Base-by-base conservation (phyloP, 305 asterid species). In the Solanum hybrid region DNA sequence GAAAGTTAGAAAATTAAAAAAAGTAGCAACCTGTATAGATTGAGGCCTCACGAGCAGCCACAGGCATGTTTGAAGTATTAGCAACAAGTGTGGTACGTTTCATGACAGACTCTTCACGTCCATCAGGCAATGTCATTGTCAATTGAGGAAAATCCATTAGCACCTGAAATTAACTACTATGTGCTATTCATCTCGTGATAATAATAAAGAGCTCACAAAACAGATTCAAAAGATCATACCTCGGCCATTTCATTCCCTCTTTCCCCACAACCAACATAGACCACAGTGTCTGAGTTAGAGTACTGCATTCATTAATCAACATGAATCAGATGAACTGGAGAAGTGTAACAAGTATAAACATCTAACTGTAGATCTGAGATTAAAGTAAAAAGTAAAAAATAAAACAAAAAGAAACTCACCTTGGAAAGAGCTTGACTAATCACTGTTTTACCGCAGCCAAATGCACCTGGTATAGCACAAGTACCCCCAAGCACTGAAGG, bases 161-260 rank as follows among this genome's bases (percentile, higher is more conserved):
- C 93, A 96, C 98, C 98, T 96, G 94, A 24, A 88, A 77, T 89
- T 87, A 60, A 88, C 88, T 71, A 35, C 86, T 40, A 81, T 29
- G 38, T 42, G 40, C 51, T 60, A 75, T 32, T 27, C n/a, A 56
- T n/a, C 46, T 24, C 5, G 14, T 24, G 69, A 38, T 80, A 9
- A 80, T 80, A 24, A 10, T 38, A 80, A 46, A 26, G 77, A 46
- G 13, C 64, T 80, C 79, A 29, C 24, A 27, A 75, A 38, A 87
- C 27, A 87, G 71, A 71, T 16, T 87, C 75, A 90, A 91, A 75
- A 40, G 87, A 40, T 32, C 64, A 88, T 93, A 96, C 99, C 99
- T 97, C 99, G 22, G 99, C 99, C 99, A 97, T 97, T 95, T 97
- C 99, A 93, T 97, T 97, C 94, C 99, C 99, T 96, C 99, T 95